These are phyloP conservation scores for Trichoderma breve DNA, from an alignment of 2,329 filamentous ascomycete genomes.

Conservation along the genomic window DNA sequence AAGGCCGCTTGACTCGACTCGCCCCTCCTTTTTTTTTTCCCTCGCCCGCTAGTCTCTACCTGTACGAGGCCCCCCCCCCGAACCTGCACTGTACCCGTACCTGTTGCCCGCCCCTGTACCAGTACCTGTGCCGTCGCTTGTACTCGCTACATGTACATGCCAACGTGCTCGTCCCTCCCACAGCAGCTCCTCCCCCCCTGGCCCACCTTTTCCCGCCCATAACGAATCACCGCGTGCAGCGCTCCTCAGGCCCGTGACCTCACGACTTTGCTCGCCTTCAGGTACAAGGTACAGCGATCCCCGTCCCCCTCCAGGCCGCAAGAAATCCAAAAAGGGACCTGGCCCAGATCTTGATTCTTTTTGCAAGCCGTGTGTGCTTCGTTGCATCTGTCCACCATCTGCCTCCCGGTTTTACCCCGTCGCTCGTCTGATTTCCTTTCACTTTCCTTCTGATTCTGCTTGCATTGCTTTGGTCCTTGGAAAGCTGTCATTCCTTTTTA, in stretches of 20 bases:
- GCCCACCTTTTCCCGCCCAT: conserved; percentile 2
- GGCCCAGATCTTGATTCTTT: conserved; percentile 14
- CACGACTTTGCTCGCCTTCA: conserved; percentile 25
- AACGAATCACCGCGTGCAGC: conserved; percentile 24
- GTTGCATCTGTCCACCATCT: conserved; percentile 19
- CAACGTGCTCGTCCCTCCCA: neutral
- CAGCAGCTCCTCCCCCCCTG: neutral
- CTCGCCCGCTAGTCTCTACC: neutral
- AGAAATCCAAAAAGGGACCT: conserved; percentile 18
- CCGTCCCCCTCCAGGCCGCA: neutral
- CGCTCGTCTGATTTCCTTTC: conserved; percentile 14
- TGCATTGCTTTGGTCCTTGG: conserved; percentile 4
- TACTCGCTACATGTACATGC: conserved; percentile 7
- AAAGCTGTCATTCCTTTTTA: conserved; percentile 19
- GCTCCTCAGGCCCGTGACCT: conserved; percentile 28
- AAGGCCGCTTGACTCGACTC: conserved; percentile 13
- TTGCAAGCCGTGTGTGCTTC: conserved; percentile 18
- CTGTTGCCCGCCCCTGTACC: neutral
- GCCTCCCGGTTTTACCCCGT: conserved; percentile 4
- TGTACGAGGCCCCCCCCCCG: neutral
- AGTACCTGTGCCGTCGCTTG: neutral
- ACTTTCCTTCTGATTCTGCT: conserved; percentile 6
- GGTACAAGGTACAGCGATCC: conserved; percentile 17
- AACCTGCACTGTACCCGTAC: neutral
- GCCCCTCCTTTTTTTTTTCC: neutral